These are phyloP conservation scores for Yamadazyma jaroonii DNA, from an alignment of 1,139 yeast species.

Conservation along the genomic window DNA sequence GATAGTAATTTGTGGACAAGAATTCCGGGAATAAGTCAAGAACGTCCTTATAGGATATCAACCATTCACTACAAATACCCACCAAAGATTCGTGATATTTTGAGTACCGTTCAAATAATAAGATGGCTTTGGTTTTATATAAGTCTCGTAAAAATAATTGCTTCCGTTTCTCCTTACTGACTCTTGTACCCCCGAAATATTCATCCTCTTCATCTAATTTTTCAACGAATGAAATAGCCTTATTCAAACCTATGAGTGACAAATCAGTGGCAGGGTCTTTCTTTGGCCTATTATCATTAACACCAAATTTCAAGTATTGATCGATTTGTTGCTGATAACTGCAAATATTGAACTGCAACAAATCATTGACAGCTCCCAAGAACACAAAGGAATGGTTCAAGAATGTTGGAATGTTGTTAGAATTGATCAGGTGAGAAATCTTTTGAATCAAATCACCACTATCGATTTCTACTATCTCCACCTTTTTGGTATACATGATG, in stretches of 20 bases:
- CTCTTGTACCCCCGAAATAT: constrained; percentile 21
- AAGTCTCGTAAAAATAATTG: constrained; percentile 31
- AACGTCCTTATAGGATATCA: constrained; percentile 34
- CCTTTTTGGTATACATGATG: constrained; percentile 33
- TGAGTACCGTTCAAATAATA: constrained; percentile 33
- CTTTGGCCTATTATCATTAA: constrained; percentile 15
- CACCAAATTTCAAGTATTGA: constrained; percentile 25
- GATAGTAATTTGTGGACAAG: constrained; percentile 26
- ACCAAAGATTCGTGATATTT: constrained; percentile 42
- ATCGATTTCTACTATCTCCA: constrained; percentile 45
- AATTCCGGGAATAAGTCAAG: constrained; percentile 40
- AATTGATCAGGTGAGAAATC: constrained; percentile 31
- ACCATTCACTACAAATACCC: constrained; percentile 44
- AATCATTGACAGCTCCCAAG: constrained; percentile 24
- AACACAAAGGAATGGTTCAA: constrained; percentile 19
- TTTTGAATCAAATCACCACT: constrained; percentile 45
- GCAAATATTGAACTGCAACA: constrained; percentile 29
- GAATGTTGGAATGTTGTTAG: constrained; percentile 20
- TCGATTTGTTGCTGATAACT: constrained; percentile 41
- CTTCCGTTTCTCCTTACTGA: constrained; percentile 26
- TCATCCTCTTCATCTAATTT: constrained; percentile 22
- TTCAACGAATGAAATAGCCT: constrained; percentile 32
- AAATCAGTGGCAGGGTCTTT: constrained; percentile 27
- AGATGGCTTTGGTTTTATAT: constrained; percentile 28
- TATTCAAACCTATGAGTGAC: constrained; percentile 35